Conservation (phyloP, 75 land plant genomes). For the Selaginella moellendorffii region DNA sequence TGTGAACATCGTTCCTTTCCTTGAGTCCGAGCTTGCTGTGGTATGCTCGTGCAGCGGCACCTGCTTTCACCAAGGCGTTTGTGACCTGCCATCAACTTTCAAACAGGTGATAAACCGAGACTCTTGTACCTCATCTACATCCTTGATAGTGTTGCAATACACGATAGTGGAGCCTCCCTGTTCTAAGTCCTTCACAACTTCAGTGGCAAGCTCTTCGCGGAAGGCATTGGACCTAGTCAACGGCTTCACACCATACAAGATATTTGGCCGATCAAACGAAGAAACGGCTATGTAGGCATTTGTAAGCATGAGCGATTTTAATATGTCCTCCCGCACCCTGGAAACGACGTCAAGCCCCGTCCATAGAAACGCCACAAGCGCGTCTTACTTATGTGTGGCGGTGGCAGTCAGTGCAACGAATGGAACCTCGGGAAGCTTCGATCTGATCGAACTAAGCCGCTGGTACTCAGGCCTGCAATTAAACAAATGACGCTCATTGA, state of each 20-base stretch:
- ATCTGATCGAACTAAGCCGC: constrained; percentile 33
- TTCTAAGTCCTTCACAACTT: constrained; percentile 33
- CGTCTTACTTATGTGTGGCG: constrained; percentile 62
- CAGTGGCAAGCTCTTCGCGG: constrained; percentile 46
- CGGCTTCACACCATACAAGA: constrained; percentile 56
- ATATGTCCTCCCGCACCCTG: constrained; percentile 64
- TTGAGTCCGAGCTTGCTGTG: constrained; percentile 58
- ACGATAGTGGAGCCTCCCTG: constrained; percentile 51
- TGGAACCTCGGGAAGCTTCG: constrained; percentile 38
- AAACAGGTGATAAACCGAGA: not conserved
- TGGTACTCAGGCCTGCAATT: constrained; percentile 61
- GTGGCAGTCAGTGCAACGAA: constrained; percentile 77
- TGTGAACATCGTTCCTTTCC: constrained; percentile 48
- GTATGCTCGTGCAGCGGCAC: constrained; percentile 47
- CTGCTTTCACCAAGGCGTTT: constrained; percentile 30
- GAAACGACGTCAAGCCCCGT: not conserved
- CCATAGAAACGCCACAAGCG: not conserved
- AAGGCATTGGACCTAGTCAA: constrained; percentile 28
- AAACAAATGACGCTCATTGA: not conserved
- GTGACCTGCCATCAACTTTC: constrained; percentile 22
- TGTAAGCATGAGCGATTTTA: constrained; percentile 39
- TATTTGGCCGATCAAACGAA: constrained; percentile 68
- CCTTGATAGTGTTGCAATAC: constrained; percentile 71
- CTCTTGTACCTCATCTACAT: constrained; percentile 48
- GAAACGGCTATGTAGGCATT: constrained; percentile 40